Evolutionary conservation across 2,329 filamentous ascomycete genomes (phyloP).

Genomic region (Paramyrothecium sp.): DNA sequence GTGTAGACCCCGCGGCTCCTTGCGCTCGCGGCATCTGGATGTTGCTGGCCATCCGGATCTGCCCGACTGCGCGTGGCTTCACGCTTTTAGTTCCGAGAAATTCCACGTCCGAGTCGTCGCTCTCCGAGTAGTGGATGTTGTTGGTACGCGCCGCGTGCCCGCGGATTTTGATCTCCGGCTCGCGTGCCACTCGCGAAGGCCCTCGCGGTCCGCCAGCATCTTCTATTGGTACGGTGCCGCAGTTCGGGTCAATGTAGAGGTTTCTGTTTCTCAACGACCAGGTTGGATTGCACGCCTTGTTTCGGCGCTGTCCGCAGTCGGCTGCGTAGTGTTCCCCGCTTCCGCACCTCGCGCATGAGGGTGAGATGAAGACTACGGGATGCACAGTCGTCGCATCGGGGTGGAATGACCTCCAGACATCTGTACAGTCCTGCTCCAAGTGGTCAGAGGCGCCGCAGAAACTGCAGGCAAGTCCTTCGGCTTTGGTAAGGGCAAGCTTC

Average conservation of each 20-base stretch:
- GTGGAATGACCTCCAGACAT: conserved; percentile 58
- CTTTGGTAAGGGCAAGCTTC: conserved; percentile 49
- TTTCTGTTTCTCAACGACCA: conserved; percentile 51
- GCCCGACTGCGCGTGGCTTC: conserved; percentile 27
- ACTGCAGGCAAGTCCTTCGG: conserved; percentile 58
- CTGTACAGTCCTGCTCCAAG: conserved; percentile 56
- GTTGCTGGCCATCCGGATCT: conserved; percentile 38
- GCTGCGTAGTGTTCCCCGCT: conserved; percentile 52
- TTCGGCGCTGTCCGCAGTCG: conserved; percentile 43
- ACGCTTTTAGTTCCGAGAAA: conserved; percentile 36
- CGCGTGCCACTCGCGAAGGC: conserved; percentile 16
- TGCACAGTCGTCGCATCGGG: conserved; percentile 36
- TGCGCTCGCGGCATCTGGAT: conserved; percentile 32
- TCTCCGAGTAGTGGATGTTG: conserved; percentile 44
- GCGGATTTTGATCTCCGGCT: conserved; percentile 28
- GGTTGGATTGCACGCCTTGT: conserved; percentile 34
- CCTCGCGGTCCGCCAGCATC: conserved; percentile 20
- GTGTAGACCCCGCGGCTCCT: conserved; percentile 16
- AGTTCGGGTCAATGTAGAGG: conserved; percentile 47
- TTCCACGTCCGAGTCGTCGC: conserved; percentile 43
- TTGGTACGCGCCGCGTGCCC: conserved; percentile 33
- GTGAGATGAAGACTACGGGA: conserved; percentile 48
- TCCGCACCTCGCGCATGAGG: conserved; percentile 58
- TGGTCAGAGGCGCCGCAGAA: conserved; percentile 58
- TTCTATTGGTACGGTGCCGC: conserved; percentile 36